These are phyloP conservation scores for Veloporphyrellus conicus DNA, from an alignment of 1,284 basidiomycete species.

Conservation along the genomic window DNA sequence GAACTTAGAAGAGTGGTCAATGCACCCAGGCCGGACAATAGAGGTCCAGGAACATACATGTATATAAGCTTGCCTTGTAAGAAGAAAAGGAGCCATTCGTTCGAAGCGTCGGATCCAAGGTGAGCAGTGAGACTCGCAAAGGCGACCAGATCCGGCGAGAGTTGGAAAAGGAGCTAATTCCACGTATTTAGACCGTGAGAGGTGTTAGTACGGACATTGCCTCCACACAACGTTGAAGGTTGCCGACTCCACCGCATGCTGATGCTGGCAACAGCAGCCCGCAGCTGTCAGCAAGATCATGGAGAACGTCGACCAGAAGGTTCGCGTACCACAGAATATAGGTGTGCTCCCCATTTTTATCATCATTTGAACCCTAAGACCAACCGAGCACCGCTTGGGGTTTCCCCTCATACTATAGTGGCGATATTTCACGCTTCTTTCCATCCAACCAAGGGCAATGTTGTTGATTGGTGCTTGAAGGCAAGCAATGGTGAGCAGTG, in stretches of 20 bases:
- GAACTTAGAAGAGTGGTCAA: too few species aligned
- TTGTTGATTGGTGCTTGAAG: constrained; percentile 70
- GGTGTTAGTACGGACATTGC: constrained; percentile 18
- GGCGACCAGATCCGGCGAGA: too few species aligned
- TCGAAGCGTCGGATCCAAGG: too few species aligned
- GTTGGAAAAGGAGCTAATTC: constrained; percentile 19
- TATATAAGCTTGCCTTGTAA: neutral
- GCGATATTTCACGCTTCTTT: constrained; percentile 80
- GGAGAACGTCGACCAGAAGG: constrained; percentile 33
- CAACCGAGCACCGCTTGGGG: neutral
- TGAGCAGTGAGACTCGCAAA: too few species aligned
- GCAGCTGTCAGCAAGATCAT: constrained; percentile 17
- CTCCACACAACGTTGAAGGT: constrained; percentile 17
- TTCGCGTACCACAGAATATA: constrained; percentile 45
- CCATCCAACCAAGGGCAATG: constrained; percentile 73
- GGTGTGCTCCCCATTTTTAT: constrained; percentile 32
- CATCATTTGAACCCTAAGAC: neutral
- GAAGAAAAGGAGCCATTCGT: neutral
- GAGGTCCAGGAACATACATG: too few species aligned
- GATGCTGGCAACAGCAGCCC: constrained; percentile 22
- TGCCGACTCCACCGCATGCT: constrained; percentile 11
- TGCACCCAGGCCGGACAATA: too few species aligned
- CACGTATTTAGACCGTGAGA: constrained; percentile 28
- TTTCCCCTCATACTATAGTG: constrained; percentile 40
- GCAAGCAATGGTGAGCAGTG: constrained; percentile 53